These are phyloP conservation scores for Chlamydomonas asymmetrica DNA, from an alignment of 139 green algal species.

Conservation along the genomic window DNA sequence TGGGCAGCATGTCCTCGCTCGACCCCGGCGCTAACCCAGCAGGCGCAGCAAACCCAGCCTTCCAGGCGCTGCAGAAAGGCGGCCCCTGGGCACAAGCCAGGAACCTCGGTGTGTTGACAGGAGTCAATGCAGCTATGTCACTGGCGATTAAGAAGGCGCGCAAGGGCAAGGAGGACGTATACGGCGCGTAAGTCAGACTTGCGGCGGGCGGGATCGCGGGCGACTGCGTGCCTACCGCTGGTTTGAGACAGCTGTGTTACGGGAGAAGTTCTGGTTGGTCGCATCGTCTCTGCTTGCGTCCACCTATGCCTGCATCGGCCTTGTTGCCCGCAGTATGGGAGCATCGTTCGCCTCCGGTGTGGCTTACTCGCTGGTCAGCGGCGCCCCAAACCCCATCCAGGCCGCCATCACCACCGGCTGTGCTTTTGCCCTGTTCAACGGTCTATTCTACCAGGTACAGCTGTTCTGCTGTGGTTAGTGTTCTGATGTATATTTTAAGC, in stretches of 20 bases:
- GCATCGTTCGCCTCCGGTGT: slow-evolving; percentile 80
- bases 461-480: too few relatives aligned
- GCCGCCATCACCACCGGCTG: slow-evolving; percentile 51
- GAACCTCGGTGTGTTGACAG: slow-evolving; percentile 96
- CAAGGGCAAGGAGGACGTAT: slow-evolving; percentile 79
- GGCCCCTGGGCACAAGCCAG: slow-evolving; percentile 76
- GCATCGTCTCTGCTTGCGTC: too few relatives aligned
- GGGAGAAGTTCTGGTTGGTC: too few relatives aligned
- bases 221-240: too few relatives aligned
- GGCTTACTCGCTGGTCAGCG: slow-evolving; percentile 76
- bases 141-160: slow-evolving; percentile 72
- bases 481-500: too few relatives aligned
- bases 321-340: slow-evolving; percentile 60
- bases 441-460: slow-evolving; percentile 85
- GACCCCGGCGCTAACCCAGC: slow-evolving; percentile 36
- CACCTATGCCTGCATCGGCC: neutral
- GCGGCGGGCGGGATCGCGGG: too few relatives aligned
- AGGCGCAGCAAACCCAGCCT: slow-evolving; percentile 40
- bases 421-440: slow-evolving; percentile 86
- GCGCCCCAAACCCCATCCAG: slow-evolving; percentile 63
- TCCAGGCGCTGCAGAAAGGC: slow-evolving; percentile 61
- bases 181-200: slow-evolving; percentile 57
- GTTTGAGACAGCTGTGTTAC: neutral
- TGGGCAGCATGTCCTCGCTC: slow-evolving; percentile 66
- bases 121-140: slow-evolving; percentile 79